These are phyloP conservation scores for Colletotrichum sp. DNA, from an alignment of 2,329 filamentous ascomycete genomes.

Conservation along the genomic window DNA sequence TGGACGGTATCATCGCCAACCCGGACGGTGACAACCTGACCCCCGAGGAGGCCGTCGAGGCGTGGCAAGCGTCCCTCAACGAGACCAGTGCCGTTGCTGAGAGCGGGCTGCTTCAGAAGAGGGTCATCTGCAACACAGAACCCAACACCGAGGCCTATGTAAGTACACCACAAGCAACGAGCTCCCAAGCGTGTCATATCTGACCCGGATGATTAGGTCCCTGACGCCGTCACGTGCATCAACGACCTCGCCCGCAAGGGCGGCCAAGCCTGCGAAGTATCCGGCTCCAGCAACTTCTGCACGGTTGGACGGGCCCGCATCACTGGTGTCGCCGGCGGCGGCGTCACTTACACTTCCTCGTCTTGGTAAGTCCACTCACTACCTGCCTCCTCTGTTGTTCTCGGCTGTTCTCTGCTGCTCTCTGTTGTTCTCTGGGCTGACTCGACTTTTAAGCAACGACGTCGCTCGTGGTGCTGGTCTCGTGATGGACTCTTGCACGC, in stretches of 20 bases:
- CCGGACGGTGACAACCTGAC: constrained; percentile 12
- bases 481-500: constrained; percentile 15
- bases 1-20: constrained; percentile 16
- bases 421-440: background rate
- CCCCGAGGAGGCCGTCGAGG: constrained; percentile 4
- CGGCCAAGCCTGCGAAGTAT: background rate
- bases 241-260: constrained; percentile 9
- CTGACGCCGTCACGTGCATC: constrained; percentile 15
- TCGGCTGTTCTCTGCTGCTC: background rate
- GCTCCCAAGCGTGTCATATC: background rate
- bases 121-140: background rate
- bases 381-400: background rate
- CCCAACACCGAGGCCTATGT: background rate
- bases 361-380: background rate
- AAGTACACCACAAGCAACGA: background rate
- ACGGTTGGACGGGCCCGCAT: background rate
- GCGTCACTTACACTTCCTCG: background rate
- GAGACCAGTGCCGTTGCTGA: background rate
- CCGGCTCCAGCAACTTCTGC: background rate
- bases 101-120: background rate
- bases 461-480: constrained; percentile 13
- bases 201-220: background rate
- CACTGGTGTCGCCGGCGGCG: background rate
- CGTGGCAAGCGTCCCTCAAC: background rate
- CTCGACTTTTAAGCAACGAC: background rate